Evolutionary conservation across 345 rosid genomes (phyloP).

Genomic region (Aethionema arabicum): DNA sequence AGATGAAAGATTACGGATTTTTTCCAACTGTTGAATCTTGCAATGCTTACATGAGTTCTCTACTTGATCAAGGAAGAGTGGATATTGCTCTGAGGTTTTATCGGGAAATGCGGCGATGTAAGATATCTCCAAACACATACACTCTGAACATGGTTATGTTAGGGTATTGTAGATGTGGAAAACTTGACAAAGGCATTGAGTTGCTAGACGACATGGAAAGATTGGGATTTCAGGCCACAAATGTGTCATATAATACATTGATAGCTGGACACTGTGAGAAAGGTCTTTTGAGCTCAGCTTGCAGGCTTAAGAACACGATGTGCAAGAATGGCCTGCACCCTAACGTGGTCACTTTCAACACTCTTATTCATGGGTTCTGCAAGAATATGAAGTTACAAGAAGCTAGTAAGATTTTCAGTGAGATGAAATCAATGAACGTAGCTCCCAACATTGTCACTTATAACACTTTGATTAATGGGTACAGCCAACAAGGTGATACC

Average conservation of each 20-base stretch:
- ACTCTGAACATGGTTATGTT: slow-evolving; percentile 70
- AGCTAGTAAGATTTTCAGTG: slow-evolving; percentile 56
- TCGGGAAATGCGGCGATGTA: slow-evolving; percentile 60
- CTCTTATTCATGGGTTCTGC: slow-evolving; percentile 67
- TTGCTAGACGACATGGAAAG: slow-evolving; percentile 55
- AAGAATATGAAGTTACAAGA: slow-evolving; percentile 54
- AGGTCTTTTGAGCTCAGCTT: slow-evolving; percentile 62
- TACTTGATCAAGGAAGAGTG: slow-evolving; percentile 51
- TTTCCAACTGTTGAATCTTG: slow-evolving; percentile 71
- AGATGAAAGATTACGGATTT: slow-evolving; percentile 71
- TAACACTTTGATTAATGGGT: slow-evolving; percentile 75
- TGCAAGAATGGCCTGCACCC: slow-evolving; percentile 49
- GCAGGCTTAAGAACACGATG: slow-evolving; percentile 63
- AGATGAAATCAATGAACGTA: slow-evolving; percentile 63
- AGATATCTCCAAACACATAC: slow-evolving; percentile 71
- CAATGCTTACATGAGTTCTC: slow-evolving; percentile 73
- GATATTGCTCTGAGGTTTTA: slow-evolving; percentile 66
- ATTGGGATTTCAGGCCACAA: slow-evolving; percentile 51
- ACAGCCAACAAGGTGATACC: slow-evolving; percentile 47
- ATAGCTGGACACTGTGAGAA: slow-evolving; percentile 65
- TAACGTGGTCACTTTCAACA: slow-evolving; percentile 65
- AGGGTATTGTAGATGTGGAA: slow-evolving; percentile 59
- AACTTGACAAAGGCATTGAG: slow-evolving; percentile 61
- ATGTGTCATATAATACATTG: slow-evolving; percentile 65
- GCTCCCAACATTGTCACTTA: slow-evolving; percentile 64